These are phyloP conservation scores for Dactylorhiza incarnata DNA, from an alignment of 106 monocot species.

Conservation along the genomic window DNA sequence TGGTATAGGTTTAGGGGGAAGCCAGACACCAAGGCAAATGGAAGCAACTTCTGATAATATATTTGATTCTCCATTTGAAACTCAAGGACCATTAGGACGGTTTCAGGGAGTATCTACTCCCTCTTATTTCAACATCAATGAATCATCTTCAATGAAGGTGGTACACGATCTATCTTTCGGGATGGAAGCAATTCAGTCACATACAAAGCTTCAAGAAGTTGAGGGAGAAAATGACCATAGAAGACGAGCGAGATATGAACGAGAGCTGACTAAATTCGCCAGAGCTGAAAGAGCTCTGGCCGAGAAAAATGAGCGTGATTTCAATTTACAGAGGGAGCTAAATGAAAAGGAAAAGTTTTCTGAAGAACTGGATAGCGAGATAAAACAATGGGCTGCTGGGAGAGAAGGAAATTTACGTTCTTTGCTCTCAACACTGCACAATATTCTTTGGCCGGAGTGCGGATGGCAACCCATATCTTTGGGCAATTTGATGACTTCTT, in stretches of 20 bases:
- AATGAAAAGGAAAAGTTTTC: background rate
- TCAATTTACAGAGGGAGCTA: background rate
- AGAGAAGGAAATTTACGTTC: background rate
- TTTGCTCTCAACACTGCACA: background rate
- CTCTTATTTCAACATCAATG: background rate
- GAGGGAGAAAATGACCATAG: background rate
- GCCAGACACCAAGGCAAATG: background rate
- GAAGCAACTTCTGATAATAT: background rate
- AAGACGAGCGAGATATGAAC: background rate
- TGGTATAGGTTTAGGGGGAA: background rate
- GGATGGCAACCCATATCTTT: slow-evolving; percentile 3
- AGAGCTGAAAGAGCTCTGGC: background rate
- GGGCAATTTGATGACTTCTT: background rate
- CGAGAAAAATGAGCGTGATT: background rate
- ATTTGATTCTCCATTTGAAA: background rate
- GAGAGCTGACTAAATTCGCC: background rate
- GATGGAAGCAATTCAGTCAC: background rate
- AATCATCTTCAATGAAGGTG: background rate
- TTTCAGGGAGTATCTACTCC: background rate
- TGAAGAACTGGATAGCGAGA: background rate
- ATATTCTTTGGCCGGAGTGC: slow-evolving; percentile 5
- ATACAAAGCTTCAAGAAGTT: background rate
- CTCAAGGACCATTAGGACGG: background rate
- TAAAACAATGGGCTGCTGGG: background rate
- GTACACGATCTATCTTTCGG: background rate